These are phyloP conservation scores for Ceratorhiza oryzae-sativae DNA, from an alignment of 1,284 basidiomycete species.

Conservation along the genomic window DNA sequence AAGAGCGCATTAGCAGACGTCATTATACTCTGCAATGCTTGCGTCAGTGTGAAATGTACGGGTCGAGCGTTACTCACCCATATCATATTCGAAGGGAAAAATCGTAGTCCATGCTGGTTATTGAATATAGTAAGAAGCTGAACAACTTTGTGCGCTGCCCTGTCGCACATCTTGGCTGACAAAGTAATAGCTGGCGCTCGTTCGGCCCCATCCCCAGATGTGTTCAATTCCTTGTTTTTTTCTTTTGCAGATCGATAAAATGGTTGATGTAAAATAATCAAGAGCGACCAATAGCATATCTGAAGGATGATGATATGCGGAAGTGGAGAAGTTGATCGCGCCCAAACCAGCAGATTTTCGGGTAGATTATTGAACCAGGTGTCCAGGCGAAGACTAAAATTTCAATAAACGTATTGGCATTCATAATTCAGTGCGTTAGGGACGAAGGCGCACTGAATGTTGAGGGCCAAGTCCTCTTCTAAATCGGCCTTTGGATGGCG, in stretches of 20 bases:
- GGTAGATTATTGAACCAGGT: constrained; percentile 66
- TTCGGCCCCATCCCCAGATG: too few relatives aligned
- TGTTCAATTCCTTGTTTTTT: constrained; percentile 47
- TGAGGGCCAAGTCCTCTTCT: neutral
- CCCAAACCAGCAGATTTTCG: constrained; percentile 56
- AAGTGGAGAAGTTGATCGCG: constrained; percentile 59
- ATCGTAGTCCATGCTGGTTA: constrained; percentile 28
- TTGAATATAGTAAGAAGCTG: constrained; percentile 53
- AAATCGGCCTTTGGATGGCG: too few relatives aligned
- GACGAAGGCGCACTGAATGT: too few relatives aligned
- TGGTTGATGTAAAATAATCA: constrained; percentile 69
- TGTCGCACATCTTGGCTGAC: constrained; percentile 58
- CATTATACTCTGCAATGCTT: neutral
- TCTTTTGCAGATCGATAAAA: constrained; percentile 65
- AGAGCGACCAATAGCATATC: constrained; percentile 67
- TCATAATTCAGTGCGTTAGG: too few relatives aligned
- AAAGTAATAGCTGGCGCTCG: constrained; percentile 54
- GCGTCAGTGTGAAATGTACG: too few relatives aligned
- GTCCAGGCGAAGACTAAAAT: constrained; percentile 63
- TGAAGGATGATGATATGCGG: constrained; percentile 71
- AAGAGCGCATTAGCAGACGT: constrained; percentile 4
- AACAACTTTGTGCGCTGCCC: constrained; percentile 69
- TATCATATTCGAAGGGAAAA: constrained; percentile 18
- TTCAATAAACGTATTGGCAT: neutral
- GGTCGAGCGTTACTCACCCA: neutral